Percentiles rank a stretch among this genome's conserved stretches.
These are phyloP conservation scores for Xylariaceae sp. DNA, from an alignment of 2,329 filamentous ascomycete species.

Conservation along the genomic window DNA sequence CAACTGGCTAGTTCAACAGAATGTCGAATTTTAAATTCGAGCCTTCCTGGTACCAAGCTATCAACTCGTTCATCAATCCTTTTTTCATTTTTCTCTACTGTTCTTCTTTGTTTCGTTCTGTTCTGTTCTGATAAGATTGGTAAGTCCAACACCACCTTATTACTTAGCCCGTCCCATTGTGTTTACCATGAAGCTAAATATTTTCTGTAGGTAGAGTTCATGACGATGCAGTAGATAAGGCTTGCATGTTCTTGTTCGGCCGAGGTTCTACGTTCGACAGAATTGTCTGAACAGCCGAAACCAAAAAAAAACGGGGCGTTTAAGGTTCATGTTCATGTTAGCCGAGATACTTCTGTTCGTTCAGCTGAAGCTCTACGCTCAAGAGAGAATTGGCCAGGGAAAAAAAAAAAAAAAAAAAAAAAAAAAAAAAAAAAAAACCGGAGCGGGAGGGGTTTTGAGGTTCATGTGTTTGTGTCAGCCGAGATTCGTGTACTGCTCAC, in stretches of 20 bases:
- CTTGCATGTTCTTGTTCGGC: not conserved
- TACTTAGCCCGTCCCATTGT: not conserved
- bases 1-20: slow-evolving; percentile 35
- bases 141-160: not conserved
- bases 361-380: not conserved
- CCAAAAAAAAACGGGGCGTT: not conserved
- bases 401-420: slow-evolving; percentile 24
- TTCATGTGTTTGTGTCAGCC: too few species aligned
- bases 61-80: too few species aligned
- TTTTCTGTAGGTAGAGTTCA: not conserved
- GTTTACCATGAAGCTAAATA: not conserved
- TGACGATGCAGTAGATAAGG: not conserved
- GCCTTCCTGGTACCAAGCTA: not conserved
- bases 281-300: not conserved
- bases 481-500: too few species aligned
- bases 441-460: not conserved
- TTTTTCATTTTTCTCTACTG: too few species aligned
- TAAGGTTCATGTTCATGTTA: not conserved
- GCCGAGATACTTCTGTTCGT: too few species aligned
- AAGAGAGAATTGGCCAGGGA: not conserved
- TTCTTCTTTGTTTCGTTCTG: too few species aligned
- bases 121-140: not conserved
- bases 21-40: slow-evolving; percentile 18
- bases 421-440: slow-evolving; percentile 8
- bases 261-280: not conserved